Evolutionary conservation across 2,329 filamentous ascomycete species (phyloP), one percentile per base, ranked within the genome.

Genomic region (Polytolypa hystricis): DNA sequence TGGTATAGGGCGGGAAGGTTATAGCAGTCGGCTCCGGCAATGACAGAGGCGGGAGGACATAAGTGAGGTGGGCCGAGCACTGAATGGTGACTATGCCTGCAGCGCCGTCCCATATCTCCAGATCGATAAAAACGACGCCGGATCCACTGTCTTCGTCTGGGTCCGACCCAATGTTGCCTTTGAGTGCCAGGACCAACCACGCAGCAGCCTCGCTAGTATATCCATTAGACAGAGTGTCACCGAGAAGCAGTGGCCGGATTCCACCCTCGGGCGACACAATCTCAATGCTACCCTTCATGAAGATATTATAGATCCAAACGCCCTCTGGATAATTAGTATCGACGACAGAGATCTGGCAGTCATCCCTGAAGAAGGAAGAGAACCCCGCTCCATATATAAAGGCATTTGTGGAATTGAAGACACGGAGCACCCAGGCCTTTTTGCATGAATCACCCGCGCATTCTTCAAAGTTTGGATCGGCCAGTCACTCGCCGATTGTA

Each of bases 311-410:
- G 2, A 53, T 33, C 42, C 45, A 50, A 19, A 45, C 25, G 34
- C 47, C 42, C 17, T 51, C 27, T 54, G 74, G 71, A 55, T 71
- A 75, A 47, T 65, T 59, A 35, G 70, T 50, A 5, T 49, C 48
- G 0, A 49, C 36, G 3, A 72, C 53, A 47, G 70, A 74, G 10
- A 50, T 51, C 47, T 74, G 69, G 21, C 51, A 51, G 55, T 76
- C 77, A 55, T 73, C 67, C 48, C 70, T 62, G 61, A 76, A 78
- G 62, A 75, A 78, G 34, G 60, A 67, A 57, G 84, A 84, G 10
- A 81, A 49, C 0, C 79, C 80, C 0, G 71, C 72, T 5, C 78
- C 77, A 47, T 81, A 79, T 16, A 74, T 57, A 12, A 70, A 57
- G 9, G 83, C 57, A 49, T 72, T 66, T 30, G 59, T 61, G 23